These are phyloP conservation scores for Apiotrichum sp. DNA, from an alignment of 1,284 basidiomycete genomes.

Conservation along the genomic window DNA sequence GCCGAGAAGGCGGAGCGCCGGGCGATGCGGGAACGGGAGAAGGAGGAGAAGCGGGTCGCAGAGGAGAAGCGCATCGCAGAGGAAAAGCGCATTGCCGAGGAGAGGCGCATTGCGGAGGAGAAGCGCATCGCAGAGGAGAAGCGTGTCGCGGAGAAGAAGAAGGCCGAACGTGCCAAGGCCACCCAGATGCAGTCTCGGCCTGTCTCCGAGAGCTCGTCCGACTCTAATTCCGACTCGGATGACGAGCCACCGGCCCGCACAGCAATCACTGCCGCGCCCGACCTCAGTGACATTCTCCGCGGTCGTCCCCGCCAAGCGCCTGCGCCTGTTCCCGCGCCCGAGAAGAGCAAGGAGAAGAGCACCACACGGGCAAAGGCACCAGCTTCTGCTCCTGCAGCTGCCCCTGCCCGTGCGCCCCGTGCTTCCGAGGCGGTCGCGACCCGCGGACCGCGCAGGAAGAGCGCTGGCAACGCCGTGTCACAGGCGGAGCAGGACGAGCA, in stretches of 20 bases:
- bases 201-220: background rate
- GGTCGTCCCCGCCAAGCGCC: background rate
- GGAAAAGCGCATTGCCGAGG: background rate
- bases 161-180: background rate
- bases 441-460: background rate
- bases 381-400: background rate
- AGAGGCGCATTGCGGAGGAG: background rate
- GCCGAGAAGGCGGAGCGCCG: background rate
- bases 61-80: background rate
- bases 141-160: no score
- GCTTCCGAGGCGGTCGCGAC: background rate
- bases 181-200: no score
- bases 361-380: no score
- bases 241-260: background rate
- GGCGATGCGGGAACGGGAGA: background rate
- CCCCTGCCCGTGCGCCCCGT: background rate
- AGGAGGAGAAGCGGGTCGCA: background rate
- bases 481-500: slow-evolving; percentile 12
- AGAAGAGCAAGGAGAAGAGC: no score
- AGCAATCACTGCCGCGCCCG: background rate
- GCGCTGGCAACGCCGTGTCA: background rate
- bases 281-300: background rate
- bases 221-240: background rate
- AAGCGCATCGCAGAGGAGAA: no score
- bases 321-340: no score